Conservation (phyloP, 768 basidiomycete species). For the Lactarius sp. region DNA sequence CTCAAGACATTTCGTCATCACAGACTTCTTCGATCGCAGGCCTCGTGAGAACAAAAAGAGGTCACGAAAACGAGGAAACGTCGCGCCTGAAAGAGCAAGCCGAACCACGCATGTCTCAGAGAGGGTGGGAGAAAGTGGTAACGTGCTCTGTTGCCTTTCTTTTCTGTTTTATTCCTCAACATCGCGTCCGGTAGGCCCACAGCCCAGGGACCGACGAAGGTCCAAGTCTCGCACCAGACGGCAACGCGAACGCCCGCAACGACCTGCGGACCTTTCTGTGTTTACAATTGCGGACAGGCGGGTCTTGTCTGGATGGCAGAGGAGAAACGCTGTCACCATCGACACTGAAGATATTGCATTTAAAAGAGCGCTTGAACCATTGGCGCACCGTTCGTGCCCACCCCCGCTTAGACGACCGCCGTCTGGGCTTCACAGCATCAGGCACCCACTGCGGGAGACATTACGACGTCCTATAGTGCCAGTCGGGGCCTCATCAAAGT, state of each 20-base stretch:
- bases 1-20: constrained; percentile 12
- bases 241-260: constrained; percentile 24
- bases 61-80: neutral
- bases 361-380: constrained; percentile 23
- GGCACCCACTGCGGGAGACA: neutral
- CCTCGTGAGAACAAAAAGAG: constrained; percentile 1
- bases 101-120: neutral
- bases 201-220: neutral
- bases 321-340: constrained; percentile 35
- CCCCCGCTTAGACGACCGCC: constrained; percentile 1
- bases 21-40: constrained; percentile 7
- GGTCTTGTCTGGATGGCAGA: constrained; percentile 38
- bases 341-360: constrained; percentile 39
- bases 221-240: neutral
- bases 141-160: neutral
- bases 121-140: neutral
- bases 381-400: neutral
- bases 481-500: neutral
- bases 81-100: neutral
- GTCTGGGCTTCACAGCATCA: neutral
- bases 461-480: neutral
- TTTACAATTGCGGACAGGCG: constrained; percentile 37
- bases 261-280: constrained; percentile 35
- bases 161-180: neutral
- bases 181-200: neutral